Evolutionary conservation across 352 stramenopile species (phyloP), one percentile per base, ranked within the genome.

Genomic region (Elongisporangium prolatum): DNA sequence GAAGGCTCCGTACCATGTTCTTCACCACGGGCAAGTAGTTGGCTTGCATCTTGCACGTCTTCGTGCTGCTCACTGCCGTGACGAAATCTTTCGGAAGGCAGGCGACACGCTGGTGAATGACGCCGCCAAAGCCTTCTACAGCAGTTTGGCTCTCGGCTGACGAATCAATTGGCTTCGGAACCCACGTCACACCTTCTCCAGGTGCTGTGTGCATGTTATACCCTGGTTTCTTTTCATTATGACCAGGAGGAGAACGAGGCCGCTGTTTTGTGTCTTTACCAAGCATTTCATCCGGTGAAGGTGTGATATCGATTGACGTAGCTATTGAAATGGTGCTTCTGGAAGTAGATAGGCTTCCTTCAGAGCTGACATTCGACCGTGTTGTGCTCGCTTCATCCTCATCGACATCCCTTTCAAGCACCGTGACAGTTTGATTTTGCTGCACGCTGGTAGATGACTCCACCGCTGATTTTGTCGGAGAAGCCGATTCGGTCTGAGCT

Each of bases 21-120:
- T 82, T 88, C 59, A 88, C 71, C 44, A 84, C 50, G 0, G 83
- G 83, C 4, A 93, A 57, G 48, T 93, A 93, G 57, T 90, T 93
- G 11, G 83, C 78, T 44, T 90, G 75, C 75, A 90, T 88, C 54
- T 77, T 74, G 63, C 80, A 88, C 14, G 83, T 91, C 57, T 91
- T 90, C 9, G 80, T 91, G 47, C 62, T 88, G 50, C 54, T 86
- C 11, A 90, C 80, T 0, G 75, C 72, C 4, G 67, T 67, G 13
- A 91, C 69, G 59, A 93, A 93, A 44, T 86, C 71, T 48, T 77
- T 86, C 0, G 84, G 79, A 34, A 93, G 71, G 47, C 69, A 79
- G 3, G 80, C 80, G 1, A 91, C 80, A 21, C 79, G 77, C 34
- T 90, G 76, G 50, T 93, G 80, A 0, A 90, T 48, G 7, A 74